Percentiles rank a stretch among this genome's conserved stretches.
These are phyloP conservation scores for Penicillium aurantiogriseum DNA, from an alignment of 2,329 filamentous ascomycete species.

Conservation along the genomic window DNA sequence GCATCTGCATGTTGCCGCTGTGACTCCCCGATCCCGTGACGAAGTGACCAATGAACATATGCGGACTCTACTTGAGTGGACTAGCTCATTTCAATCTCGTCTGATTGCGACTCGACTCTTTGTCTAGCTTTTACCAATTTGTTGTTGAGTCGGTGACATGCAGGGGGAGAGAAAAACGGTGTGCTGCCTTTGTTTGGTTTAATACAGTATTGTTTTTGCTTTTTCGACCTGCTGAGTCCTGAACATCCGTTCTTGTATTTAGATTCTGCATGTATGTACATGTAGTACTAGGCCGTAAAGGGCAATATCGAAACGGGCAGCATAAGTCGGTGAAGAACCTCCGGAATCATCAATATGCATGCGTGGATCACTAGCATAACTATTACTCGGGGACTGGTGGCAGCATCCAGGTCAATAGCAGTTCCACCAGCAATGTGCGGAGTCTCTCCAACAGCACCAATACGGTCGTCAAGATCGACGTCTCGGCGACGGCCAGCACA, in stretches of 20 bases:
- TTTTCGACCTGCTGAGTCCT: neutral
- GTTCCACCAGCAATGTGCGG: no score
- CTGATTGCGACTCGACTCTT: neutral
- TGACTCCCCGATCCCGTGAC: slow-evolving; percentile 9
- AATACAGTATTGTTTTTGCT: neutral
- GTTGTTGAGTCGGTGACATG: neutral
- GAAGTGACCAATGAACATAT: slow-evolving; percentile 11
- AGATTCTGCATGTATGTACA: neutral
- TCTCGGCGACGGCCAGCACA: no score
- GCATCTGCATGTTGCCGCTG: slow-evolving; percentile 14
- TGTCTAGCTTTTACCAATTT: neutral
- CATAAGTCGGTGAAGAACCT: neutral
- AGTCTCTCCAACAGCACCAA: no score
- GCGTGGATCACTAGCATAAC: neutral
- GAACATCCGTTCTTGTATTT: neutral
- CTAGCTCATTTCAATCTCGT: neutral
- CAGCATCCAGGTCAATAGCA: no score
- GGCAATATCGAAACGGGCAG: neutral
- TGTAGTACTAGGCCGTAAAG: neutral
- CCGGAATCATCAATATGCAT: neutral
- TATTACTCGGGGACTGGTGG: neutral
- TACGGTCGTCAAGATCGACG: no score
- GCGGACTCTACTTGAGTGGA: neutral
- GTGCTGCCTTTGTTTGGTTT: neutral
- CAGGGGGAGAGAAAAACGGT: neutral